Base-by-base conservation (phyloP, 1,284 basidiomycete species). In the Bjerkandera adusta region DNA sequence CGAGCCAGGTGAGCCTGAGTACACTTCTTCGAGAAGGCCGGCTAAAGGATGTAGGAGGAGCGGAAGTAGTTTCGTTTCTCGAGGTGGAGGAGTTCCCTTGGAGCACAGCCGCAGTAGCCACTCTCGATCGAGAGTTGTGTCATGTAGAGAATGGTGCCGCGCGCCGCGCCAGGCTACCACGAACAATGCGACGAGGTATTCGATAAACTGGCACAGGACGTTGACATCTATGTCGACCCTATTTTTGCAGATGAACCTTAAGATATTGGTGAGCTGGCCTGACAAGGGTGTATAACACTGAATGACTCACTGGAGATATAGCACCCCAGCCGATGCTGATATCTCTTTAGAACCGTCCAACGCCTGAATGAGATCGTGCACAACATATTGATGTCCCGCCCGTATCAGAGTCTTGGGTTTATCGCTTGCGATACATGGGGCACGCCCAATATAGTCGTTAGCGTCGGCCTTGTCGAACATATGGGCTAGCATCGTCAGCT, bases 141-240 rank as follows among this genome's bases (percentile, higher is more conserved):
- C 65, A 42, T 80, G 71, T 0, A 77, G 56, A 11, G 55, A 58
- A n/a, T n/a, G n/a, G n/a, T n/a, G n/a, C n/a, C n/a, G n/a, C n/a
- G n/a, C n/a, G n/a, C n/a, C n/a, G n/a, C 60, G 62, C 42, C 54
- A 57, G 2, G 68, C 57, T 0, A 79, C 41, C 5, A 72, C 59
- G 10, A 70, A 56, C 4, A 66, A 65, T 1, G 64, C 63, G 30
- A 69, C 65, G 0, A 79, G 53, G 18, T 62, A 57, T 36, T 81
- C 80, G 27, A 76, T 48, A 22, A 72, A 56, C 41, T 76, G 69
- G 45, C 76, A 78, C 1, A 80, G 55, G 1, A 71, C 61, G 6
- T 63, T 68, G 18, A 74, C 57, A 44, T 77, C 64, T 15, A 78
- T 58, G 3, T 49, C 53, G 0, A 73, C 39, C 4, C 43, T 45